Evolutionary conservation across 2,329 filamentous ascomycete species (phyloP), one percentile per base, ranked within the genome.

Genomic region (Pseudogymnoascus verrucosus): DNA sequence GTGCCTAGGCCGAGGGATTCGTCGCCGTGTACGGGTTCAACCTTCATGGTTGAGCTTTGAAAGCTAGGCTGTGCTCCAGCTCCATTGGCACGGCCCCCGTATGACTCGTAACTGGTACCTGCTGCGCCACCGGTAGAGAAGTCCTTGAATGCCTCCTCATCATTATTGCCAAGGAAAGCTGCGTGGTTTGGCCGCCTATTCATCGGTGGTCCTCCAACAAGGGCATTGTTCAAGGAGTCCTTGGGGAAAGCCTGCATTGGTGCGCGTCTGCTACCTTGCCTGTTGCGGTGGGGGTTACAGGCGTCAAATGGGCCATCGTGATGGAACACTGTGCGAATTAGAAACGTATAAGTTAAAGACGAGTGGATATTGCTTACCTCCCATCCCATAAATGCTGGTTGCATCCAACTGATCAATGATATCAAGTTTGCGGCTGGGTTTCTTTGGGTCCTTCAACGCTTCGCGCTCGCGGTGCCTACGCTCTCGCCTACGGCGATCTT

Each of bases 291-390:
- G 4, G 95, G 92, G 75, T 96, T 96, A 74, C 95, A 90, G 19
- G 95, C 95, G 76, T 99, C 95, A 71, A 97, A 99, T 4, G 95
- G 95, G 0, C 95, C 95, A 72, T 98, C 95, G 73, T 99, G 95
- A 72, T 99, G 95, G 77, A 98, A 96, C 69, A 96, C 92, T 96
- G 71, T n/a, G 19, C 34, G 37, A 36, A 4, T 65, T 6, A 63
- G 65, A 60, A 63, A 28, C 26, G 3, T 19, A 26, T 5, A 21
- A 51, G 19, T 23, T 34, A 65, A 31, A 19, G 26, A 14, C 2
- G 4, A 23, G 19, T 59, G n/a, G 14, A 37, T 26, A 34, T 59
- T 16, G 12, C 90, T 78, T 80, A 96, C 91, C 80, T 77, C 93
- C 93, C 71, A 89, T 91, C 64, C 95, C 93, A 73, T 96, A 97